Percentiles rank a stretch among this genome's conserved stretches.
phyloP scores from a whole-genome alignment of 106 monocot species.

The Triglochin maritima region DNA sequence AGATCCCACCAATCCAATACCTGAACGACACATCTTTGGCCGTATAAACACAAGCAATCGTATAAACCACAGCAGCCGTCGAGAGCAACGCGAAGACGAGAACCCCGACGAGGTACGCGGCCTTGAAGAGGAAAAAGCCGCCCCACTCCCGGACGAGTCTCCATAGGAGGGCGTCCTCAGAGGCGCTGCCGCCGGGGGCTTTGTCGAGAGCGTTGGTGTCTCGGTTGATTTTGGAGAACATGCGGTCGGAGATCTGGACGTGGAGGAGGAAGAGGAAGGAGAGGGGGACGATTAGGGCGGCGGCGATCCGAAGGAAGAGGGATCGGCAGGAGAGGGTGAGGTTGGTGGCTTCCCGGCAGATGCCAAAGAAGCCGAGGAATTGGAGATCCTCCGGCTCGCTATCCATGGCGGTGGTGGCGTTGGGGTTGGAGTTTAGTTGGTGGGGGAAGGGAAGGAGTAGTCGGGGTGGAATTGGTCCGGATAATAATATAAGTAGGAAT shows the following conservation, averaged over 20 bases:
- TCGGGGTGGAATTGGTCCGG: neutral
- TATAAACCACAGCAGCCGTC: slow-evolving; percentile 77
- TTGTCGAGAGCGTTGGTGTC: slow-evolving; percentile 34
- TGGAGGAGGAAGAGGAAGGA: slow-evolving; percentile 43
- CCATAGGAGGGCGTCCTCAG: slow-evolving; percentile 25
- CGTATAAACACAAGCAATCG: slow-evolving; percentile 74
- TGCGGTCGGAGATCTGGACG: slow-evolving; percentile 33
- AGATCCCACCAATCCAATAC: neutral
- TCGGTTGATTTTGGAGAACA: slow-evolving; percentile 37
- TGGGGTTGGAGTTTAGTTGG: neutral
- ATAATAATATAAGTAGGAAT: neutral
- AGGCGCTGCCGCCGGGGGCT: slow-evolving; percentile 26
- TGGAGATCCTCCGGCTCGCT: slow-evolving; percentile 61
- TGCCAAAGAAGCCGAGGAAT: slow-evolving; percentile 36
- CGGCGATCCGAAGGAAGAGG: slow-evolving; percentile 42
- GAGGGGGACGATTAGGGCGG: slow-evolving; percentile 39
- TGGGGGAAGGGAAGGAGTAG: no score
- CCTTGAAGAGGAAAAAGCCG: slow-evolving; percentile 50
- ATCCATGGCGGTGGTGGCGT: slow-evolving; percentile 24
- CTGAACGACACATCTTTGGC: slow-evolving; percentile 26
- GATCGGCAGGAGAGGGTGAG: slow-evolving; percentile 21
- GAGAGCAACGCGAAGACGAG: slow-evolving; percentile 64
- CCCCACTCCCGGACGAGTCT: slow-evolving; percentile 44
- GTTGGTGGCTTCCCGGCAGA: slow-evolving; percentile 29
- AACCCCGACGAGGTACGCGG: slow-evolving; percentile 43